These are phyloP conservation scores for Plasmodium yoelii DNA, from an alignment of 169 alveolate species.

Conservation along the genomic window DNA sequence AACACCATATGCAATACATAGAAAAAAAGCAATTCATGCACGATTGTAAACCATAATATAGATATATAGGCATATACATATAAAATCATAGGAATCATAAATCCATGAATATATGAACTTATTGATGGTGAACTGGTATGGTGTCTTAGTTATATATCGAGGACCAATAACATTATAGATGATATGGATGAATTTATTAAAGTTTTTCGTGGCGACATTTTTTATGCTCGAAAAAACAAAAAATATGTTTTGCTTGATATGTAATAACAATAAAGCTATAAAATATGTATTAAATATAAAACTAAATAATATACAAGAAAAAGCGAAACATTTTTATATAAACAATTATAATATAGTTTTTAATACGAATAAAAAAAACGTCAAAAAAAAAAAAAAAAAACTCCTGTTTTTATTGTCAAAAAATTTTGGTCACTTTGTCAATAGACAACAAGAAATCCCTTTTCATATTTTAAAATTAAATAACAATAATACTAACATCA, in stretches of 20 bases:
- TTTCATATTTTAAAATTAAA: no score
- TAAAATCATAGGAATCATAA: neutral
- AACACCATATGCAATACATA: no score
- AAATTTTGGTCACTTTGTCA: neutral
- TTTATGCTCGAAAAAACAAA: slow-evolving; percentile 4
- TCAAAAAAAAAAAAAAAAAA: neutral
- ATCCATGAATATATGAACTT: neutral
- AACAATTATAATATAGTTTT: neutral
- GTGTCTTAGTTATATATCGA: no score
- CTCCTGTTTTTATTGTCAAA: slow-evolving; percentile 7
- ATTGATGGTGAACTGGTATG: neutral
- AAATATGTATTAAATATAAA: slow-evolving; percentile 21
- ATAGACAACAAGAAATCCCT: neutral
- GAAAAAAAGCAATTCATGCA: no score
- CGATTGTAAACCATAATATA: no score
- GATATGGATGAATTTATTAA: slow-evolving; percentile 33
- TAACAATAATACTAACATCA: no score
- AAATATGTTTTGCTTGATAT: slow-evolving; percentile 37
- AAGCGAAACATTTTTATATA: slow-evolving; percentile 1
- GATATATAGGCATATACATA: no score
- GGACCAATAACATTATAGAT: slow-evolving; percentile 1
- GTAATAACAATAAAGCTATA: slow-evolving; percentile 3
- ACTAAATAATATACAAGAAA: slow-evolving; percentile 22
- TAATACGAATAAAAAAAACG: no score
- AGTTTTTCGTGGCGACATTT: neutral